These are phyloP conservation scores for Penicillium brasilianum DNA, from an alignment of 2,329 filamentous ascomycete species.

Conservation along the genomic window DNA sequence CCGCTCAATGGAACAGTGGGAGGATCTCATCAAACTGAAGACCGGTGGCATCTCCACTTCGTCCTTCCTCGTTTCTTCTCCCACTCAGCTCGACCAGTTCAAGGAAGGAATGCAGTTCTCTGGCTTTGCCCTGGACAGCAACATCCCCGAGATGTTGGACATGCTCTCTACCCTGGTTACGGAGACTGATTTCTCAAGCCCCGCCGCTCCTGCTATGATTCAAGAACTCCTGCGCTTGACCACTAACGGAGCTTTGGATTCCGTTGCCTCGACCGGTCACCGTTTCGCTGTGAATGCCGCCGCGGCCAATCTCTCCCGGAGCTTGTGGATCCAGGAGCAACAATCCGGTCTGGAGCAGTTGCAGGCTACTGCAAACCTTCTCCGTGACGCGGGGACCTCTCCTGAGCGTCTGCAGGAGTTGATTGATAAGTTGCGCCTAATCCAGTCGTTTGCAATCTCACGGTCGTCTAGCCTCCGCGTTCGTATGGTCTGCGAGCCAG, in stretches of 20 bases:
- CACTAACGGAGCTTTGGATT: slow-evolving; percentile 87
- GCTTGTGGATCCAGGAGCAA: slow-evolving; percentile 77
- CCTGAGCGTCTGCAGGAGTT: slow-evolving; percentile 74
- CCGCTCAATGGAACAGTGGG: slow-evolving; percentile 90
- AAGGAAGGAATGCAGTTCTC: slow-evolving; percentile 83
- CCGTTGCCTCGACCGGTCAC: slow-evolving; percentile 89
- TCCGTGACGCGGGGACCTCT: slow-evolving; percentile 69
- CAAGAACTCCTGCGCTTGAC: slow-evolving; percentile 84
- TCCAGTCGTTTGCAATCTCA: slow-evolving; percentile 78
- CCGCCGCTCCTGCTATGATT: slow-evolving; percentile 80
- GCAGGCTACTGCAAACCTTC: slow-evolving; percentile 76
- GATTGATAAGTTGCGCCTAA: slow-evolving; percentile 80
- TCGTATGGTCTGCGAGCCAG: slow-evolving; percentile 82
- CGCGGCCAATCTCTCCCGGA: slow-evolving; percentile 75
- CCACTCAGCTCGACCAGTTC: slow-evolving; percentile 70
- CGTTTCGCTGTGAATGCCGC: slow-evolving; percentile 83
- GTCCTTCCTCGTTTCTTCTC: slow-evolving; percentile 81
- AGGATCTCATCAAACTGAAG: slow-evolving; percentile 94
- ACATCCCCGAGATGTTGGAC: slow-evolving; percentile 89
- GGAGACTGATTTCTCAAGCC: slow-evolving; percentile 87
- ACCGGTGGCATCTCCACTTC: slow-evolving; percentile 87
- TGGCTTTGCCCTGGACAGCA: slow-evolving; percentile 86
- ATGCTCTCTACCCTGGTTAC: slow-evolving; percentile 78
- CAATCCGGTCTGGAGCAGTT: slow-evolving; percentile 90
- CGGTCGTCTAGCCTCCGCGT: slow-evolving; percentile 72